Evolutionary conservation across 257 asterid species (phyloP), one percentile per base, ranked within the genome.

Genomic region (Anisodus tanguticus): DNA sequence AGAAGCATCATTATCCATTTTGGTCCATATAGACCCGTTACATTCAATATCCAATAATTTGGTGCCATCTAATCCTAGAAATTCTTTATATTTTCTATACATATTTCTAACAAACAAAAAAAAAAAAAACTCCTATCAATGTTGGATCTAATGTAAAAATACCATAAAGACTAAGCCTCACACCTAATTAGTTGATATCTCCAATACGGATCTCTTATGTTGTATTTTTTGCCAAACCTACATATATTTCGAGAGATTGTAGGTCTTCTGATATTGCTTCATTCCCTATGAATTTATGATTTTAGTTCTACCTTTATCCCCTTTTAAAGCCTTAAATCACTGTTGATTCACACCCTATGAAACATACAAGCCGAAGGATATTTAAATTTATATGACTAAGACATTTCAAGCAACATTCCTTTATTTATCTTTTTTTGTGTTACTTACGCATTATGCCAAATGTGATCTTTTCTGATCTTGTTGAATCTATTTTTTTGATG

Each of bases 131-230:
- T 6, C 64, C 64, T 2, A 22, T 13, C 45, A 22, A 76, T 53
- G 58, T 7, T 22, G 63, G 43, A 76, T 76, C n/a, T 53, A 15
- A 51, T 76, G 45, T 22, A 76, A 26, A 26, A 45, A 76, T 51
- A 76, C 63, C 43, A 76, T 76, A 62, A 26, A 51, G 13, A 74
- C 81, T 22, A 74, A 51, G 47, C 81, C 60, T 22, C n/a, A 76
- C 47, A 8, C 62, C 47, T 41, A 13, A 76, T 76, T 49, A 49
- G 81, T 74, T 12, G 72, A 31, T 66, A 26, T 66, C n/a, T 2
- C 72, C 72, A 26, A 66, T 31, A 11, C 5, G 9, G 8, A 31
- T 31, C 43, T 12, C 10, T 66, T 66, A 8, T 66, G 45, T 31
- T 31, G 43, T 31, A 26, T 31, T 66, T 11, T 66, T 26, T 66